phyloP scores from a whole-genome alignment of 352 stramenopile species.

The Globisporangium megalacanthum region DNA sequence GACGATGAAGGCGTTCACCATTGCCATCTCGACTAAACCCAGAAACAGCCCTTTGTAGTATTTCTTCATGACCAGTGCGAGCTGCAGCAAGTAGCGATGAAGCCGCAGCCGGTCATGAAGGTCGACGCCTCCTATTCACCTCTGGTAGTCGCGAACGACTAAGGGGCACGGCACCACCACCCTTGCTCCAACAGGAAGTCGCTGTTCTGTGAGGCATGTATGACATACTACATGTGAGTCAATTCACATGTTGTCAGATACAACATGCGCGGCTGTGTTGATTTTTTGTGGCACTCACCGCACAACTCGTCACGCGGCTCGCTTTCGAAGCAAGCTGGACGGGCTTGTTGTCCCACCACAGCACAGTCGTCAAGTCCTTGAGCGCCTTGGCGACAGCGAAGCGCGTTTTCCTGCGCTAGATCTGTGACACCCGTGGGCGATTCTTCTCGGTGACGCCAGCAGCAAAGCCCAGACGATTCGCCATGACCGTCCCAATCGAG shows the following conservation, averaged over 20 bases:
- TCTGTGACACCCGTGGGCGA: background rate
- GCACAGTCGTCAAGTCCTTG: background rate
- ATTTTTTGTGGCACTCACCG: background rate
- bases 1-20: background rate
- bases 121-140: background rate
- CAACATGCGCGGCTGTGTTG: background rate
- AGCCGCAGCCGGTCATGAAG: background rate
- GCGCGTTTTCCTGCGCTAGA: too few species aligned
- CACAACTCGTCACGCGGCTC: background rate
- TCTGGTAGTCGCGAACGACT: background rate
- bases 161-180: background rate
- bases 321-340: background rate
- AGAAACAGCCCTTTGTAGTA: background rate
- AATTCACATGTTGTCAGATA: background rate
- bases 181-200: background rate
- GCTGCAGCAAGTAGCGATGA: background rate
- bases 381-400: background rate
- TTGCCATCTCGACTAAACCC: background rate
- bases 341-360: constrained; percentile 1
- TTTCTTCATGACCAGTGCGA: background rate
- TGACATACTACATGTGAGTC: background rate
- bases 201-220: background rate
- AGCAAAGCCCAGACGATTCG: background rate
- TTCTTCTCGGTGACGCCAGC: background rate
- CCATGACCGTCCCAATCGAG: background rate